Evolutionary conservation across 192 early-diverging fungal genomes (phyloP), one percentile per base, ranked within the genome.

Genomic region (Backusella tarrabulga): DNA sequence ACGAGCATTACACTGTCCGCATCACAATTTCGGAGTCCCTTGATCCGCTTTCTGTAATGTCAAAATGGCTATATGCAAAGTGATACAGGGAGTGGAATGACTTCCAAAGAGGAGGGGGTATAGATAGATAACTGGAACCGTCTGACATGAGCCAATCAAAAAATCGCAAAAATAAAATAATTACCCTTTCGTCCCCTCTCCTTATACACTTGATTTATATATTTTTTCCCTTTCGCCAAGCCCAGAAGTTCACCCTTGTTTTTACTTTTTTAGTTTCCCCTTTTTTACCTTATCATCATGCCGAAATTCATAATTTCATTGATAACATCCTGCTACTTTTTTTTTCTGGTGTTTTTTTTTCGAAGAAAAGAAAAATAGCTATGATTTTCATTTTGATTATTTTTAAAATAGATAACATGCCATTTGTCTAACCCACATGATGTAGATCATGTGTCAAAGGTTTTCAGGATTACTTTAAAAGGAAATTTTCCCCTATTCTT

Each of bases 221-320:
- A 15, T 41, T 69, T 40, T 21, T 38, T 19, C 34, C n/a, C 35
- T 70, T 68, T 23, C 38, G 68, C 38, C 68, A 38, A 70, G 38
- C 19, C 38, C 68, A 21, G 26, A 23, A 12, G n/a, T 4, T 35
- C 15, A 35, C 34, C 68, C 32, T 70, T 70, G 35, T 41, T 70
- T 41, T 70, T 70, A 70, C 68, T 70, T 41, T 70, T 70, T 38
- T 70, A 41, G 36, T 23, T 70, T 70, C 56, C 14, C 23, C 56
- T 12, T 56, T 8, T n/a, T 63, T 26, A 6, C 23, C 56, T 56
- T 56, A 56, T 56, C 56, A 60, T 60, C 56, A 60, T 60, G 56
- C 56, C 56, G 56, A 60, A 56, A 60, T 50, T 50, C 46, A 6
- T 50, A 60, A 36, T 70, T 70, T 68, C 17, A 68, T 35, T 68